Evolutionary conservation across 2,329 filamentous ascomycete species (phyloP), one percentile per base, ranked within the genome.

Genomic region (Xylariaceae sp.): DNA sequence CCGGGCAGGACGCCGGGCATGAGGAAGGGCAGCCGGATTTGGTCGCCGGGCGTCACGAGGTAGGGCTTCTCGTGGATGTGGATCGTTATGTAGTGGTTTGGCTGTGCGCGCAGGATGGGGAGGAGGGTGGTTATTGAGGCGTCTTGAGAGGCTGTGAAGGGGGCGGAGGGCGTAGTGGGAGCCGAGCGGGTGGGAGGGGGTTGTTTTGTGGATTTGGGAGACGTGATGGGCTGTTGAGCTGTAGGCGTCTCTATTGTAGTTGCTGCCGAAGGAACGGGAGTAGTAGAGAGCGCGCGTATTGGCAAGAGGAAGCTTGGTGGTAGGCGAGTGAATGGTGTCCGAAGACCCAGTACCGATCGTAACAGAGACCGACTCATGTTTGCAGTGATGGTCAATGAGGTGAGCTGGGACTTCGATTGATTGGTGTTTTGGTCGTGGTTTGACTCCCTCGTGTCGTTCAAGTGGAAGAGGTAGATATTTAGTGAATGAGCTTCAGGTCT

Each of bases 31-130:
- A 93, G 80, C 27, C 86, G 86, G 40, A 93, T 67, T 48, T 76
- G 74, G 69, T 93, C 88, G 55, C 88, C 88, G 36, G 76, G 72
- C 6, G 86, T 90, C 54, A 93, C 77, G 23, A 93, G 85, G 71
- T 92, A 93, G 6, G 86, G 85, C 43, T 78, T 80, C 22, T 81
- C 85, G 69, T 93, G 85, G 67, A 94, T 84, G 69, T 90, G 86
- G 45, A 85, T 74, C 37, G 83, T 88, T 61, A 88, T 80, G 74
- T 92, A 93, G 75, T 89, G 86, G 19, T 76, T 72, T 3, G 83
- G 80, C 69, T 93, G 88, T 10, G 83, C 77, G 56, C 77, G 77
- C 38, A 93, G 80, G 37, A 88, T 73, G 2, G 87, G 86, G 22
- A 90, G 79, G 38, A 89, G 76, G 6, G 52, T 21, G 20, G 63